Evolutionary conservation across 139 green algal species (phyloP), one percentile per base, ranked within the genome.

Genomic region (Coccomyxa sp.): DNA sequence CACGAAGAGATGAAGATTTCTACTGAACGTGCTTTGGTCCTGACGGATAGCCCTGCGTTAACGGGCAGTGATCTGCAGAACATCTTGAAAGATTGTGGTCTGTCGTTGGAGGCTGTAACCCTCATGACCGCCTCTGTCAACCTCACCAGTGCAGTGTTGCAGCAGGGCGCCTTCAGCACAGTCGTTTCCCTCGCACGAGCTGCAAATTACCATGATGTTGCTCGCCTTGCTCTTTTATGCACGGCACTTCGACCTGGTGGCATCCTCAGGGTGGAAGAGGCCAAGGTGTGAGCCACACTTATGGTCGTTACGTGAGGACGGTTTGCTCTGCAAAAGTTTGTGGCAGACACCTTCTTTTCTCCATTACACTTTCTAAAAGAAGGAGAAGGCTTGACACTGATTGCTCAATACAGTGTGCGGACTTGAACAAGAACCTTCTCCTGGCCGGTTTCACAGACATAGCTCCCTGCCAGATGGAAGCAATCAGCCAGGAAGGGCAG

Each of bases 211-310:
- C 38, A 51, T 51, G 38, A 51, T 51, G 38, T 51, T 7, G 38
- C 38, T 51, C 38, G 38, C 38, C 38, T 51, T 51, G 38, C 38
- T 51, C 38, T 51, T 3, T 51, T 51, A 51, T 51, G 38, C 38
- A 51, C 38, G 38, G 38, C 81, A 10, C 82, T 92, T 4, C 77
- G 71, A 57, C 85, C 88, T 1, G 89, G 89, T 0, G 88, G 82
- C 58, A 79, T 71, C 9, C 76, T 92, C 45, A 74, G 83, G 0
- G 76, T 90, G 28, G 79, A 88, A 58, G 83, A 91, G 76, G 76
- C 84, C 31, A 13, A 16, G 32, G 23, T 23, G 31, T 28, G 27
- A 32, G 30, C 15, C 67, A 76, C 18, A 12, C 31, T 71, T 71
- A 3, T 71, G 18, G 63, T 71, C 18, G 1, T 71, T 25, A 71